Conservation (phyloP, 2,329 filamentous ascomycete genomes). For the Sclerotinia spermophila region DNA sequence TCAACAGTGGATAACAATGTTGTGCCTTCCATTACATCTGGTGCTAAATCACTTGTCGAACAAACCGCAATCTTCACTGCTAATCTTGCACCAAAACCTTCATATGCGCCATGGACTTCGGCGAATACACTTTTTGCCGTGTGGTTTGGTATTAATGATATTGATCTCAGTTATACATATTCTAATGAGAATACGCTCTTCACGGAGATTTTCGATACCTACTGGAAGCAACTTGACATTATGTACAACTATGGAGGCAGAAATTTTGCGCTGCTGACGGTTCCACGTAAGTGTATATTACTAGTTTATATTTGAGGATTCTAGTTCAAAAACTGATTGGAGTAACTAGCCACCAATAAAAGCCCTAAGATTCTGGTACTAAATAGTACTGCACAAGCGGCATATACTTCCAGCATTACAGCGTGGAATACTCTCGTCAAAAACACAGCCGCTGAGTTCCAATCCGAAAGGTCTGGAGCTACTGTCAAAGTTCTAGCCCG, state of each 20-base stretch:
- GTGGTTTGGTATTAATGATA: slow-evolving; percentile 13
- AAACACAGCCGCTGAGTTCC: not conserved
- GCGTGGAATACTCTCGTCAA: slow-evolving; percentile 1
- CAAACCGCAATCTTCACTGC: slow-evolving; percentile 2
- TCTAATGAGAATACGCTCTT: not conserved
- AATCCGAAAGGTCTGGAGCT: slow-evolving; percentile 4
- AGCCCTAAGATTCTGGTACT: not conserved
- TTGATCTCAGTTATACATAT: not conserved
- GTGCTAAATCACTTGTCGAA: not conserved
- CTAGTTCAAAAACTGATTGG: not conserved
- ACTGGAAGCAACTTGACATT: slow-evolving; percentile 12
- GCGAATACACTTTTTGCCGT: slow-evolving; percentile 8
- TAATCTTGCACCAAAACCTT: slow-evolving; percentile 10
- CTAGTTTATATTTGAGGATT: no score
- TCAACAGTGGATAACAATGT: not conserved
- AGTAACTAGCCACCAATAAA: not conserved
- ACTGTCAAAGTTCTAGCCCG: not conserved
- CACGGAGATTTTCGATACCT: not conserved
- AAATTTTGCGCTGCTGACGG: slow-evolving; percentile 48
- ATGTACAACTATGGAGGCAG: slow-evolving; percentile 46
- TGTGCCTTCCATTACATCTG: not conserved
- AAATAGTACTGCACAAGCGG: not conserved
- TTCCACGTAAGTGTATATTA: slow-evolving; percentile 39
- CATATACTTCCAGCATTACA: slow-evolving; percentile 2
- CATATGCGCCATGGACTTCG: slow-evolving; percentile 9